Base-by-base conservation (phyloP, 345 rosid species). In the Brassica cretica region DNA sequence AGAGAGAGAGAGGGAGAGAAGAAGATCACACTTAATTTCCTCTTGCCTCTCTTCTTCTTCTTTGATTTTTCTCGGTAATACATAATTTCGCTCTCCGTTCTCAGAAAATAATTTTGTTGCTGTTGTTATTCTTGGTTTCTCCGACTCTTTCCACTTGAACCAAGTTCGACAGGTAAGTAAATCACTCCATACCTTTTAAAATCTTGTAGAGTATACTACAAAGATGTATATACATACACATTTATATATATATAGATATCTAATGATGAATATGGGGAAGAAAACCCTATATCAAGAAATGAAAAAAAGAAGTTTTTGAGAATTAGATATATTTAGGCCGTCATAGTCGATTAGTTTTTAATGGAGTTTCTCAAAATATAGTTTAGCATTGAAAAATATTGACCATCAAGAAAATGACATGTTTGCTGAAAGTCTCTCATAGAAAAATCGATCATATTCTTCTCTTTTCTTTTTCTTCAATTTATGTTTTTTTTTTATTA, bases 71-170 rank as follows among this genome's bases (percentile, higher is more conserved):
- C 75, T 63, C n/a, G 18, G 32, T 21, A 62, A 15, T 55, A 27
- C 8, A 59, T 5, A 59, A 18, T 29, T 18, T 21, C 1, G 33
- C 33, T 25, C 64, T 60, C 33, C 0, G 64, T 59, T 59, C 32
- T 59, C 7, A 25, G n/a, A 60, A 60, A 9, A 11, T 16, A 11
- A 24, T 59, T 21, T 21, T 59, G 12, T 58, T 21, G 14, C 5
- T 58, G 27, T 18, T 60, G 10, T 11, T 56, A 39, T 68, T 73
- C 64, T 73, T 19, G 77, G 70, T 73, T 72, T 68, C 77, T 73
- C 65, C 74, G 70, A 33, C 73, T 58, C 68, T 72, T 72, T n/a
- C 64, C 73, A 30, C 10, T 72, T 44, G 51, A 56, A 78, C 62
- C 32, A 37, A 64, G 56, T 21, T 49, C 56, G 30, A 66, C 32